Evolutionary conservation across 257 asterid species (phyloP), one percentile per base, ranked within the genome.

Genomic region (Nicotiana benthamiana): DNA sequence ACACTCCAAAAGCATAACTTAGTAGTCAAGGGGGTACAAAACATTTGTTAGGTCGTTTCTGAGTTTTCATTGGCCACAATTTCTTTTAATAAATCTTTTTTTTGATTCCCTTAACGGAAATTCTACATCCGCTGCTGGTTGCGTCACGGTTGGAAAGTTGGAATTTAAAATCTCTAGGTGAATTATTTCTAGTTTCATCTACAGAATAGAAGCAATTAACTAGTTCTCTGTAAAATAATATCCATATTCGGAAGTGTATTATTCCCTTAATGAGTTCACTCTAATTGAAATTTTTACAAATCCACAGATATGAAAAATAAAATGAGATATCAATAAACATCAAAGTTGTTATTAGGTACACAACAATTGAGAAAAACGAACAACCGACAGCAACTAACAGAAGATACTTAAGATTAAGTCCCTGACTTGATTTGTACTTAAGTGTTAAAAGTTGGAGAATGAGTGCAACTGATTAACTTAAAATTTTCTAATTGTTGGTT

Each of bases 341-440:
- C 75, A 80, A 76, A 70, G 75, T 68, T 67, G 83, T 79, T 79
- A 83, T 20, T 48, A 36, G 65, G 40, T 43, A 40, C n/a, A 56
- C 6, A 27, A 8, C 12, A 74, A 24, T 74, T 24, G 9, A 0
- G 11, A 70, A 74, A 26, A 68, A 15, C 17, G 34, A 80, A 79
- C 78, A 84, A 10, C 87, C 88, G 84, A 88, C 90, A 62, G 62
- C 89, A 85, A 88, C 88, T 86, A 81, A 87, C 78, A 74, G 1
- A 48, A 72, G n/a, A 48, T 24, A 24, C 16, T 74, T 24, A 48
- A 48, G 26, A 32, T 24, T 40, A 40, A 40, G 48, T 12, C 26
- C n/a, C 24, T 48, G 20, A 6, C 36, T 74, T 82, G 36, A 62
- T 83, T 83, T 70, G 20, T 83, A 40, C 48, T 2, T 40, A 87